Conservation (phyloP, 2,329 filamentous ascomycete genomes). For the Neonectria faginata region DNA sequence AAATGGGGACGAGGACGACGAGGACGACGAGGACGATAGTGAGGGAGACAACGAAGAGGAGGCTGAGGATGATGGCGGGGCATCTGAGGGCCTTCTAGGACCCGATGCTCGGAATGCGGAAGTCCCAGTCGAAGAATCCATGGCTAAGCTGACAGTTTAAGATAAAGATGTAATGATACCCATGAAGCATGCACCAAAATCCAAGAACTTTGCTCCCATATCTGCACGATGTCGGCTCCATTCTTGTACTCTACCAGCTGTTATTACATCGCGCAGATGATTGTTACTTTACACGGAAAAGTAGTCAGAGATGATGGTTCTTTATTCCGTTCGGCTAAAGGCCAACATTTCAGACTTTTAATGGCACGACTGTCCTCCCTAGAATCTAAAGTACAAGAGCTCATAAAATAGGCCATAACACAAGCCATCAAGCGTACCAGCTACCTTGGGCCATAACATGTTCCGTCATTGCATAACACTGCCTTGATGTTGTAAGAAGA, state of each 20-base stretch:
- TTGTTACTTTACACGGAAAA: background rate
- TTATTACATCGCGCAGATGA: background rate
- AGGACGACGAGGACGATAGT: slow-evolving; percentile 47
- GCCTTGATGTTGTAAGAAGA: slow-evolving; percentile 36
- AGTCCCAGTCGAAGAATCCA: slow-evolving; percentile 42
- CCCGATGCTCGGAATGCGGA: slow-evolving; percentile 35
- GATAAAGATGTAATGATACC: slow-evolving; percentile 39
- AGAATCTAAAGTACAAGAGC: slow-evolving; percentile 57
- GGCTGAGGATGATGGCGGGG: slow-evolving; percentile 31
- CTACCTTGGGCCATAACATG: slow-evolving; percentile 54
- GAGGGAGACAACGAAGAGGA: slow-evolving; percentile 42
- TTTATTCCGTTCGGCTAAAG: slow-evolving; percentile 39
- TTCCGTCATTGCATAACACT: slow-evolving; percentile 48
- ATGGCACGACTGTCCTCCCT: slow-evolving; percentile 43
- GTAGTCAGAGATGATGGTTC: slow-evolving; percentile 32
- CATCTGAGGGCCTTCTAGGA: slow-evolving; percentile 37
- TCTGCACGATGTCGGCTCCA: slow-evolving; percentile 4
- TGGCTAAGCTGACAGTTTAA: slow-evolving; percentile 47
- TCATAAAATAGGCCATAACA: slow-evolving; percentile 49
- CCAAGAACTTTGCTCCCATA: slow-evolving; percentile 9
- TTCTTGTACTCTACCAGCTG: background rate
- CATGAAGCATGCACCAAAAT: slow-evolving; percentile 28
- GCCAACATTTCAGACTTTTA: slow-evolving; percentile 39
- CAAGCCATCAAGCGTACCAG: slow-evolving; percentile 49
- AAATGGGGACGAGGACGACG: slow-evolving; percentile 49